A percentile compares a stretch with the other conserved stretches of the same genome.
Evolutionary conservation across 2,329 filamentous ascomycete species (phyloP).

Genomic region (Piedraia hortae): DNA sequence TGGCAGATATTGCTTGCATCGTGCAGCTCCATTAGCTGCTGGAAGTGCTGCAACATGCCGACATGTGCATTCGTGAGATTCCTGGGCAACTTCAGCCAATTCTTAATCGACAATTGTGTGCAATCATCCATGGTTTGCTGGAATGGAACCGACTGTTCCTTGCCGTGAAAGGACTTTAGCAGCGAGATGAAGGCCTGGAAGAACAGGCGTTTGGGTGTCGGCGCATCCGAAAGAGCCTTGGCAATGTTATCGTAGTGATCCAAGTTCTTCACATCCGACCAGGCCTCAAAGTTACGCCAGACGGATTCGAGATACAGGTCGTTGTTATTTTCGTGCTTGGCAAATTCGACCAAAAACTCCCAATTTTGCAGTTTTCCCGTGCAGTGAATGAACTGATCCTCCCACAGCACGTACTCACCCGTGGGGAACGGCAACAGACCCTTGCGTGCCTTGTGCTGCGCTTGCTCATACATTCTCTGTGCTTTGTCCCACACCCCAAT

Average conservation of each 20-base stretch:
- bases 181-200: slow-evolving; percentile 97
- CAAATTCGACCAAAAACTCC: slow-evolving; percentile 92
- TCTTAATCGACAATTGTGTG: slow-evolving; percentile 85
- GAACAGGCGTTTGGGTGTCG: slow-evolving; percentile 77
- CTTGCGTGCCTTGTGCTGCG: slow-evolving; percentile 88
- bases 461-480: slow-evolving; percentile 84
- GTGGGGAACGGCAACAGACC: slow-evolving; percentile 90
- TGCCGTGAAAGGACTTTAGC: slow-evolving; percentile 76
- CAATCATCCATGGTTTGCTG: slow-evolving; percentile 81
- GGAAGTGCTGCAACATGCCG: slow-evolving; percentile 86
- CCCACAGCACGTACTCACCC: slow-evolving; percentile 96
- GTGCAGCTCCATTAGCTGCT: slow-evolving; percentile 87
- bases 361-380: slow-evolving; percentile 96
- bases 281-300: slow-evolving; percentile 88
- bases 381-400: slow-evolving; percentile 95
- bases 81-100: slow-evolving; percentile 94
- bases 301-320: slow-evolving; percentile 84
- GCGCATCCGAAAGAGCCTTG: slow-evolving; percentile 91
- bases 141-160: slow-evolving; percentile 48
- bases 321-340: slow-evolving; percentile 96
- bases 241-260: slow-evolving; percentile 81
- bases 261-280: slow-evolving; percentile 61
- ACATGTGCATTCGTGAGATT: slow-evolving; percentile 87
- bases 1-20: slow-evolving; percentile 92
- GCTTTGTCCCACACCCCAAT: slow-evolving; percentile 99